Evolutionary conservation across 169 alveolate species (phyloP).

Genomic region (Plasmodium ovale): DNA sequence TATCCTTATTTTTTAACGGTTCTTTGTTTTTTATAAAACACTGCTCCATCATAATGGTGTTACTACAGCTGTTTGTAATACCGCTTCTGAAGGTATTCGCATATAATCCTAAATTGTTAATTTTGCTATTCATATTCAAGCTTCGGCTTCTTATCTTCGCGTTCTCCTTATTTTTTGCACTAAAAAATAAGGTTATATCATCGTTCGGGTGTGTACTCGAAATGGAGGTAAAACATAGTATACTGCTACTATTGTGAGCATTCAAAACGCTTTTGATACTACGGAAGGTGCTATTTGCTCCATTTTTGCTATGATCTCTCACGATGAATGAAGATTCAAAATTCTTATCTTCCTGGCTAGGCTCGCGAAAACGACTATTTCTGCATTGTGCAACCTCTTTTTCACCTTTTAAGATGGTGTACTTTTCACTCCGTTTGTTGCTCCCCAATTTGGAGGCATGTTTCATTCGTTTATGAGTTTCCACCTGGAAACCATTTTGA

Average conservation of each 20-base stretch:
- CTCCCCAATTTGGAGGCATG: too few relatives aligned
- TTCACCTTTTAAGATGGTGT: too few relatives aligned
- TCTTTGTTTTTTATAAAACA: neutral
- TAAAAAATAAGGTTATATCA: neutral
- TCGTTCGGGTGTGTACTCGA: neutral
- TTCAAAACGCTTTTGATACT: neutral
- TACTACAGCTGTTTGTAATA: neutral
- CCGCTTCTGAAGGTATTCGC: neutral
- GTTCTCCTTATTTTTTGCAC: neutral
- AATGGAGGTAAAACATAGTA: neutral
- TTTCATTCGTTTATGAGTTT: too few relatives aligned
- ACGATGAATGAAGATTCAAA: neutral
- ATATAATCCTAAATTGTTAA: neutral
- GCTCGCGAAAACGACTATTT: too few relatives aligned
- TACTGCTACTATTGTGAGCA: neutral
- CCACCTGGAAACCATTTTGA: too few relatives aligned
- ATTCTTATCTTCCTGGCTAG: neutral
- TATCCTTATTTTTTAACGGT: neutral
- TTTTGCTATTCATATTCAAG: neutral
- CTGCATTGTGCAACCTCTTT: too few relatives aligned
- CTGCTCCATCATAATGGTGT: neutral
- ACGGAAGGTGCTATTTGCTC: neutral
- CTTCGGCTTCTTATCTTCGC: neutral
- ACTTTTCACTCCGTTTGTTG: too few relatives aligned
- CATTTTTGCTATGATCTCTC: neutral